Conservation (phyloP, 192 early-diverging fungal species). For the Gryganskiella cystojenkinii region DNA sequence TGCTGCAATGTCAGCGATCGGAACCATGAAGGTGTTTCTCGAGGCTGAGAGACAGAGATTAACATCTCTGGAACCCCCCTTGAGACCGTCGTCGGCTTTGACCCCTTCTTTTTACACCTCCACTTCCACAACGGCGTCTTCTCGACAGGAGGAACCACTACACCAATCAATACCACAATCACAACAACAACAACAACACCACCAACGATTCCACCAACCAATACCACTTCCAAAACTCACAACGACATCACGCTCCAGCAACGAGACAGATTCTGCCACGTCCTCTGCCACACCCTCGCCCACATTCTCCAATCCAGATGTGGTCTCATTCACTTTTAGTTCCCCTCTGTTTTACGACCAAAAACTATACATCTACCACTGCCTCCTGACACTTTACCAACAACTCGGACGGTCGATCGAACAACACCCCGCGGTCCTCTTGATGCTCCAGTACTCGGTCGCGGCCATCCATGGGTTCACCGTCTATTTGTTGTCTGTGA, state of each 20-base stretch:
- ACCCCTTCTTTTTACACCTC: no score
- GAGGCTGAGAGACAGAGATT: constrained; percentile 5
- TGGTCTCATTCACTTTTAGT: constrained; percentile 36
- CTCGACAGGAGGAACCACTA: background rate
- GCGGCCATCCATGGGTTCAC: constrained; percentile 30
- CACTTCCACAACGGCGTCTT: background rate
- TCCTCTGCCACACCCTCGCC: constrained; percentile 28
- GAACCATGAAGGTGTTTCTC: constrained; percentile 10
- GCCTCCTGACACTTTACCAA: constrained; percentile 18
- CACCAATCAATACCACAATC: background rate
- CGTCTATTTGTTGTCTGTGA: constrained; percentile 34
- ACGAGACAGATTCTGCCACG: background rate
- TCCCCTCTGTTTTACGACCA: constrained; percentile 48
- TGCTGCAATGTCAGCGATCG: constrained; percentile 15
- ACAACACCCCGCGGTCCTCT: constrained; percentile 21
- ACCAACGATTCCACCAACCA: background rate
- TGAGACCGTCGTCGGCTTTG: constrained; percentile 10
- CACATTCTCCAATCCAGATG: constrained; percentile 15
- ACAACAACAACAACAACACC: no score
- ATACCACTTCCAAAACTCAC: background rate
- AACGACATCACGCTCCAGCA: background rate
- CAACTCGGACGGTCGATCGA: constrained; percentile 13
- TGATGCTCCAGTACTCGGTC: constrained; percentile 39
- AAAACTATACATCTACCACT: constrained; percentile 36
- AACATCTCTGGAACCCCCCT: background rate